These are phyloP conservation scores for Ceratobasidium sp. DNA, from an alignment of 1,284 basidiomycete species.

Conservation along the genomic window DNA sequence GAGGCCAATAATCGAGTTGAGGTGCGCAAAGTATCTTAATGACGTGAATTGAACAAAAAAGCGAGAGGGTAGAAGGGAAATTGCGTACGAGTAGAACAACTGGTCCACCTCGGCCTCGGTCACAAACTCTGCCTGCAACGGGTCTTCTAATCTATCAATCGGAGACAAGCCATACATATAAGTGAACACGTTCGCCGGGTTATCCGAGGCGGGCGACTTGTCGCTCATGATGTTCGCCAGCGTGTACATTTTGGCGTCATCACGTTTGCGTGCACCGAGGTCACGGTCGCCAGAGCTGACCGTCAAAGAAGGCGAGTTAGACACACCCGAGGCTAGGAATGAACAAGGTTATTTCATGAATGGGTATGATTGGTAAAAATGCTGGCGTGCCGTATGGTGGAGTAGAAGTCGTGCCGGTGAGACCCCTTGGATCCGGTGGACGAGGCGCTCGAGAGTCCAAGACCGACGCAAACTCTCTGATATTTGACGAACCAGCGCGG, in stretches of 20 bases:
- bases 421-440: conserved; percentile 6
- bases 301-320: conserved; percentile 23
- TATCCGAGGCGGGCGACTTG: not conserved
- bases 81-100: conserved; percentile 53
- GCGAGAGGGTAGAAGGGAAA: not conserved
- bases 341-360: not conserved
- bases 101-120: conserved; percentile 51
- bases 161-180: conserved; percentile 18
- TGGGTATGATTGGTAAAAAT: not conserved
- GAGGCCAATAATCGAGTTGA: conserved; percentile 52
- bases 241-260: conserved; percentile 38
- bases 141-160: conserved; percentile 49
- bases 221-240: conserved; percentile 41
- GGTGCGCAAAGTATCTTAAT: conserved; percentile 44
- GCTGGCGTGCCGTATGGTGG: conserved; percentile 3
- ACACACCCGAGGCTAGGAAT: conserved; percentile 1
- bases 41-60: not conserved
- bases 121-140: conserved; percentile 52
- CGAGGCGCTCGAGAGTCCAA: conserved; percentile 40
- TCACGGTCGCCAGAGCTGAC: conserved; percentile 27
- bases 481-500: not conserved
- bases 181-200: not conserved
- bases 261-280: conserved; percentile 2
- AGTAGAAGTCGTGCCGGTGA: not conserved
- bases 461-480: conserved; percentile 10